These are phyloP conservation scores for Beauveria australis DNA, from an alignment of 2,329 filamentous ascomycete species.

Conservation along the genomic window DNA sequence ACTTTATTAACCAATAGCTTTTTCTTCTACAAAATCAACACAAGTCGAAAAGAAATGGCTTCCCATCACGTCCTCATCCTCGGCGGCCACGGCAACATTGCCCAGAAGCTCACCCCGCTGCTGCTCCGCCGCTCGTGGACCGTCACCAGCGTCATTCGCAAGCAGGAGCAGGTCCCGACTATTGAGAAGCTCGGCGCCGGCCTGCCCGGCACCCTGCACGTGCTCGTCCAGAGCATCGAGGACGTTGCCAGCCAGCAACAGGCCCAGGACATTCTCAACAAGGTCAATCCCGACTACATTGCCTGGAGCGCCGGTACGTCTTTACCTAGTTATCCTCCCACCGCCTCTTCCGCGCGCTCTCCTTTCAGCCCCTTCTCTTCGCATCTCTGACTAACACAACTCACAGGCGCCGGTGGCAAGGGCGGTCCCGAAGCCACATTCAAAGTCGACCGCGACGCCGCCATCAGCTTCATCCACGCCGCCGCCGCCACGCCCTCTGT, in stretches of 20 bases:
- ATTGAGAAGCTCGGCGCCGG: conserved; percentile 54
- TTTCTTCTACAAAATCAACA: background rate
- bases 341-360: background rate
- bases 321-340: background rate
- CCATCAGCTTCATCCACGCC: conserved; percentile 53
- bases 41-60: conserved; percentile 17
- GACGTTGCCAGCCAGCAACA: conserved; percentile 57
- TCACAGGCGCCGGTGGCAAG: conserved; percentile 48
- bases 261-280: conserved; percentile 53
- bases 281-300: conserved; percentile 56
- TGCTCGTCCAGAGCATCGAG: conserved; percentile 63
- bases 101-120: conserved; percentile 66
- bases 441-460: conserved; percentile 55
- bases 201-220: conserved; percentile 55
- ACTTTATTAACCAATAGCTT: no score
- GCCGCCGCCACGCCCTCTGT: conserved; percentile 45
- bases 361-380: no score
- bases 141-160: conserved; percentile 71
- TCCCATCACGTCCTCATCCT: conserved; percentile 58
- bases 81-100: conserved; percentile 74
- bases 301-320: conserved; percentile 57
- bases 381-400: background rate
- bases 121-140: conserved; percentile 67
- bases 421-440: conserved; percentile 47
- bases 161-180: conserved; percentile 55